A percentile compares a stretch with the other conserved stretches of the same genome.
Conservation (phyloP, 495 filamentous ascomycete species). For the Penicillium goetzii region DNA sequence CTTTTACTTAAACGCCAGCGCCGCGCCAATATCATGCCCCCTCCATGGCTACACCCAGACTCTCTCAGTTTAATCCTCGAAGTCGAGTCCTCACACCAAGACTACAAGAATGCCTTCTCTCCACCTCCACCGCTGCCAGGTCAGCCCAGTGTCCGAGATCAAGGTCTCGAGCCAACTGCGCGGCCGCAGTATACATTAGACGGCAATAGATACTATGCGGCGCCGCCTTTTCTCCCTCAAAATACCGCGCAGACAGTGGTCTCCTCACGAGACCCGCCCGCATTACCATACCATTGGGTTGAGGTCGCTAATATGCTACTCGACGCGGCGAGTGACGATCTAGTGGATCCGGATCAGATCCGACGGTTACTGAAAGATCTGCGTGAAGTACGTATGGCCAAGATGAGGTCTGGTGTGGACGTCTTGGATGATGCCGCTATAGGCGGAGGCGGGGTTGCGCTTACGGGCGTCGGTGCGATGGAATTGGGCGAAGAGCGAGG, state of each 20-base stretch:
- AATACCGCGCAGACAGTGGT: slow-evolving; percentile 41
- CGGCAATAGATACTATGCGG: slow-evolving; percentile 44
- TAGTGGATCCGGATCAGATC: slow-evolving; percentile 74
- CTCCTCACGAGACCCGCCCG: slow-evolving; percentile 45
- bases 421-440: slow-evolving; percentile 64
- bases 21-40: slow-evolving; percentile 90
- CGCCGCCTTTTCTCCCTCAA: slow-evolving; percentile 49
- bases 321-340: slow-evolving; percentile 81
- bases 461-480: slow-evolving; percentile 89
- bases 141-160: slow-evolving; percentile 37
- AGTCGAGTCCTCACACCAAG: slow-evolving; percentile 69
- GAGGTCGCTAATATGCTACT: slow-evolving; percentile 85
- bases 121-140: slow-evolving; percentile 68
- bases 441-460: slow-evolving; percentile 67
- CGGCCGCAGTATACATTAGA: slow-evolving; percentile 47
- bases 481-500: slow-evolving; percentile 85
- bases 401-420: slow-evolving; percentile 76
- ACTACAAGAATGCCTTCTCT: slow-evolving; percentile 68
- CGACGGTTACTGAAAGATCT: slow-evolving; percentile 78
- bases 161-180: slow-evolving; percentile 34
- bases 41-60: slow-evolving; percentile 78
- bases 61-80: slow-evolving; percentile 76
- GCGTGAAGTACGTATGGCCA: slow-evolving; percentile 85
- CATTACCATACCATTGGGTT: slow-evolving; percentile 92
- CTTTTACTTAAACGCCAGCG: slow-evolving; percentile 93